Base-by-base conservation (phyloP, 352 stramenopile species). In the Phytophthora capsici region DNA sequence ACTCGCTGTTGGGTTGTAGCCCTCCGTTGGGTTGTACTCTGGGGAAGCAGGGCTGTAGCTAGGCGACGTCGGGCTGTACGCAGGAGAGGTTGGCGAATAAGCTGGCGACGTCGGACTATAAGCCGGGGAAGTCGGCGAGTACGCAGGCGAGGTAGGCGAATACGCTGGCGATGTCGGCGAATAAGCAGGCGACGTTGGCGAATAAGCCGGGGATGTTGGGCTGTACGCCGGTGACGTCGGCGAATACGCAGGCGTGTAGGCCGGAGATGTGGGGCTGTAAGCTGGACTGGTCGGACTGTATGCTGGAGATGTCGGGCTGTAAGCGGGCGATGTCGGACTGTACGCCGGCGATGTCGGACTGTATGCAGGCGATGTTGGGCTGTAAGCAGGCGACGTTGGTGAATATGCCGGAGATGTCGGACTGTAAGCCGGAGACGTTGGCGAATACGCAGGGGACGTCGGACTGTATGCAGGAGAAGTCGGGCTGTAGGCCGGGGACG, bases 211-310 rank as follows among this genome's bases (percentile, higher is more conserved):
- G 49, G 85, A 85, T 23, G 83, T 91, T 25, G 85, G 86, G 6
- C 61, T 74, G 59, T 89, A 90, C 6, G 82, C 81, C 23, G 82
- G 82, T 0, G 66, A 81, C 44, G 86, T 87, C 28, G 83, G 88
- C 38, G 56, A 84, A 69, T 89, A 86, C 13, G 89, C 90, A 17
- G 93, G 89, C 6, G 56, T 84, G 66, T 98, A 98, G 0, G 90
- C 91, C n/a, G 95, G 94, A 36, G 67, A 82, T 16, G 82, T 90
- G n/a, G 79, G 79, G 12, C 55, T 78, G 67, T 89, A 89, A n/a
- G 91, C 92, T 16, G 94, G 90, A 19, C 73, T 91, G 8, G 90
- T 97, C 17, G 96, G 95, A 23, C 73, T 94, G 73, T 95, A 95
- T 4, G 76, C 79, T 10, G 88, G 84, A 22, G 75, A 91, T 12